Evolutionary conservation across 1,284 basidiomycete genomes (phyloP), one percentile per base, ranked within the genome.

Genomic region (Marasmius fiardii): DNA sequence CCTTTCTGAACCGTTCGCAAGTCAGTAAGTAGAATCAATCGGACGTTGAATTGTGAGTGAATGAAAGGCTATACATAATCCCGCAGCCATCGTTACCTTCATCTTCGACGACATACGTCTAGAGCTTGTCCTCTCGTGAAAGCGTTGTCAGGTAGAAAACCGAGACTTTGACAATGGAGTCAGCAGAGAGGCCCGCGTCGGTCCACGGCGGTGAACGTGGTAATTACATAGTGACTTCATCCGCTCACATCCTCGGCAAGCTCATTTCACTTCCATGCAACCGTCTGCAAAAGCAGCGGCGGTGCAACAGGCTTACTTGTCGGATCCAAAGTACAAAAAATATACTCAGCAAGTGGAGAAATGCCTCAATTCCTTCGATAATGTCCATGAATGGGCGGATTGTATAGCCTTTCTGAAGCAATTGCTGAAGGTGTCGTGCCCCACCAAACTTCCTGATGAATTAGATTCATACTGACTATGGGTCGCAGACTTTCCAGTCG

Each of bases 331-430:
- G 70, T 99, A 90, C 77, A 94, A 93, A 78, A 98, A 98, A 74
- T 98, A 95, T 72, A 81, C 88, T 0, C 83, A 88, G 53, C 87
- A 93, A 64, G 90, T 99, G 52, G 97, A 99, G 69, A 90, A 90
- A 69, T 93, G 92, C 61, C 78, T 99, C 26, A 90, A 88, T 61
- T 90, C 92, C 1, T 99, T 99, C 66, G 95, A 98, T 68, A 93
- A 86, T 67, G 93, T 98, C 59, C 93, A 96, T 59, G 97, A 99
- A 76, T 99, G 97, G 97, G 96, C 97, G 57, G 97, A 99, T 76
- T 99, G 96, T 71, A 98, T 98, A 68, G 91, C 96, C 43, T 99
- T 99, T 73, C 75, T 99, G 66, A 95, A 95, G 64, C 89, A 95
- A 60, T 74, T 99, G 56, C 85, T 98, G 63, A 99, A 98, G 82